A percentile compares a stretch with the other conserved stretches of the same genome.
phyloP scores from a whole-genome alignment of 257 asterid genomes.

The Solanum gracilifrons region DNA sequence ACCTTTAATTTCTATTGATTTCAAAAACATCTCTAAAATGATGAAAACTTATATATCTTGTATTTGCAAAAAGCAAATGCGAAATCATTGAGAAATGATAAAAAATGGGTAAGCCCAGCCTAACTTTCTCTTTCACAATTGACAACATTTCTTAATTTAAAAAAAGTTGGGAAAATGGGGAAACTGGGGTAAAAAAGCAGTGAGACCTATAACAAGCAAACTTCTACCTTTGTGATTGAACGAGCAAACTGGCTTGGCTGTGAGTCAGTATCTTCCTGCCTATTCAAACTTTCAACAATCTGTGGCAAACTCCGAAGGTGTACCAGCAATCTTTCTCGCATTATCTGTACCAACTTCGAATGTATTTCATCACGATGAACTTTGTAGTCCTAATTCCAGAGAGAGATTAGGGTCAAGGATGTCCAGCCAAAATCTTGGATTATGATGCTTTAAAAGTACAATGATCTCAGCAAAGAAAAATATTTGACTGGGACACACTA shows the following conservation, averaged over 20 bases:
- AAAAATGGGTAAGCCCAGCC: neutral
- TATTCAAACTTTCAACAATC: conserved; percentile 86
- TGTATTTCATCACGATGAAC: conserved; percentile 95
- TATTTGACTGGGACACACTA: neutral
- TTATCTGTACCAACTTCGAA: conserved; percentile 93
- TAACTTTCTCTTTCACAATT: neutral
- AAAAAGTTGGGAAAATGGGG: neutral
- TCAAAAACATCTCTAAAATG: neutral
- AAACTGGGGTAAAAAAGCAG: neutral
- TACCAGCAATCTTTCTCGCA: conserved; percentile 79
- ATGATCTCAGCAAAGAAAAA: neutral
- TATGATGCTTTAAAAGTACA: neutral
- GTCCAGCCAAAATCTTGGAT: neutral
- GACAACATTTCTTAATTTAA: neutral
- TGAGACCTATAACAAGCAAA: neutral
- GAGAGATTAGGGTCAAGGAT: neutral
- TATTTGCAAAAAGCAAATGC: neutral
- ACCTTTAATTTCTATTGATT: neutral
- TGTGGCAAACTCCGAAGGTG: conserved; percentile 91
- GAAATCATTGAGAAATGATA: neutral
- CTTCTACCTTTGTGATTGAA: conserved; percentile 70
- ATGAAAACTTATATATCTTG: neutral
- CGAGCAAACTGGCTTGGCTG: conserved; percentile 97
- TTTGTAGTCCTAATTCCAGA: conserved; percentile 58
- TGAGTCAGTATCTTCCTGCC: conserved; percentile 57